Evolutionary conservation across 2,329 filamentous ascomycete genomes (phyloP).

Genomic region (Curvularia spicifera): DNA sequence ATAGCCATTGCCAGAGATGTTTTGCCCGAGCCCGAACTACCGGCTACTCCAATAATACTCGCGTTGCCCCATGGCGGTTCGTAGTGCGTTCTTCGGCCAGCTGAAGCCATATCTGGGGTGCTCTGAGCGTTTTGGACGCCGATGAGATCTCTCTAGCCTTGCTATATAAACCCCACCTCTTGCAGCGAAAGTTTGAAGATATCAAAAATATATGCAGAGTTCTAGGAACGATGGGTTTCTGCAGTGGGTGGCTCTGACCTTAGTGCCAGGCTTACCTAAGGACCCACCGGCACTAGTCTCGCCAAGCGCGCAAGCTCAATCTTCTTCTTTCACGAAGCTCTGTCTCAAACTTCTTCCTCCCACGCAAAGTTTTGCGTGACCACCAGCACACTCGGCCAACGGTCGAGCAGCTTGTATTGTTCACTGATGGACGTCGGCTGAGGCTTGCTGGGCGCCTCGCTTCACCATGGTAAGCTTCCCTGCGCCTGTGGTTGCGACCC

Average conservation of each 20-base stretch:
- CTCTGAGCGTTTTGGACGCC: background rate
- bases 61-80: conserved; percentile 95
- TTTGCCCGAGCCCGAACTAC: conserved; percentile 94
- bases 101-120: conserved; percentile 29
- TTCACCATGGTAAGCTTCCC: conserved; percentile 45
- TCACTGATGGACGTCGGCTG: conserved; percentile 48
- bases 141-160: conserved; percentile 13
- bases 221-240: conserved; percentile 20
- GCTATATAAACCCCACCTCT: conserved; percentile 10
- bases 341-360: conserved; percentile 29
- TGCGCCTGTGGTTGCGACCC: conserved; percentile 15
- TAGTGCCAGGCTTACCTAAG: conserved; percentile 25
- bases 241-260: conserved; percentile 21
- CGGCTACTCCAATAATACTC: conserved; percentile 94
- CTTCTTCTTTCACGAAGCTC: conserved; percentile 34
- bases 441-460: conserved; percentile 37
- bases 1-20: conserved; percentile 93
- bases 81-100: conserved; percentile 68
- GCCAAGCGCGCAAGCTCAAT: conserved; percentile 38
- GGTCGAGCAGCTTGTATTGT: conserved; percentile 37
- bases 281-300: conserved; percentile 21
- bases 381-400: conserved; percentile 38
- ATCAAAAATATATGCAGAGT: conserved; percentile 23
- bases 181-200: conserved; percentile 20
- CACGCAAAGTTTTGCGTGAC: conserved; percentile 40